A percentile compares a stretch with the other conserved stretches of the same genome.
Evolutionary conservation across 2,329 filamentous ascomycete species (phyloP).

Genomic region (Dothidotthia symphoricarpi): DNA sequence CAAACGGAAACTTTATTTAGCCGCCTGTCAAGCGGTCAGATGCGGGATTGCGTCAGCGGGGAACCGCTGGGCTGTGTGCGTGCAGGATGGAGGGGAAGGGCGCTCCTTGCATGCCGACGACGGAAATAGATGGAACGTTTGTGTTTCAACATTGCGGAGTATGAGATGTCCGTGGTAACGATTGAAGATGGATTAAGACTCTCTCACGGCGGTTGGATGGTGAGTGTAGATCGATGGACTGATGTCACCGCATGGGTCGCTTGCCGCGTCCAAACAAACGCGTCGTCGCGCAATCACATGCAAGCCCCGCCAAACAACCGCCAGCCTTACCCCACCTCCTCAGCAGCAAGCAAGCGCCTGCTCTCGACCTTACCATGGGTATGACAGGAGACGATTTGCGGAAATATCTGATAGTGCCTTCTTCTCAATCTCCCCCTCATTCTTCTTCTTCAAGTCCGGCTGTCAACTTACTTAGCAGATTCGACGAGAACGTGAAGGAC

Average conservation of each 20-base stretch:
- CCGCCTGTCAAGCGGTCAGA: too few relatives aligned
- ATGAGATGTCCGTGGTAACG: too few relatives aligned
- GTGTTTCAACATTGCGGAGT: too few relatives aligned
- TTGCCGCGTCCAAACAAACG: slow-evolving; percentile 6
- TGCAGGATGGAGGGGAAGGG: slow-evolving; percentile 3
- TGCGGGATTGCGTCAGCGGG: too few relatives aligned
- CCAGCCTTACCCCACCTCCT: slow-evolving; percentile 1
- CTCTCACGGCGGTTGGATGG: too few relatives aligned
- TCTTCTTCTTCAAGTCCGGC: slow-evolving; percentile 16
- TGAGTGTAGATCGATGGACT: too few relatives aligned
- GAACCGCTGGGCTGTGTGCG: too few relatives aligned
- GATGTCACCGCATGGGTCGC: too few relatives aligned
- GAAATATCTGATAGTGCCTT: slow-evolving; percentile 19
- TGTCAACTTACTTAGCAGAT: not conserved
- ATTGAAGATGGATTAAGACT: too few relatives aligned
- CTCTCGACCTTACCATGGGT: slow-evolving; percentile 6
- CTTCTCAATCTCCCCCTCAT: slow-evolving; percentile 12
- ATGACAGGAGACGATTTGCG: slow-evolving; percentile 19
- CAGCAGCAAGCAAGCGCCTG: slow-evolving; percentile 5
- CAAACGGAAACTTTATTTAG: too few relatives aligned
- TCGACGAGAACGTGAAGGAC: not conserved
- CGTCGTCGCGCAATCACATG: slow-evolving; percentile 28
- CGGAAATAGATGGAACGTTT: too few relatives aligned
- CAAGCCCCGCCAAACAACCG: slow-evolving; percentile 8
- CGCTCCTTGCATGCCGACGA: not conserved